Evolutionary conservation across 768 basidiomycete genomes (phyloP), one percentile per base, ranked within the genome.

Genomic region (Kwoniella botswanensis): DNA sequence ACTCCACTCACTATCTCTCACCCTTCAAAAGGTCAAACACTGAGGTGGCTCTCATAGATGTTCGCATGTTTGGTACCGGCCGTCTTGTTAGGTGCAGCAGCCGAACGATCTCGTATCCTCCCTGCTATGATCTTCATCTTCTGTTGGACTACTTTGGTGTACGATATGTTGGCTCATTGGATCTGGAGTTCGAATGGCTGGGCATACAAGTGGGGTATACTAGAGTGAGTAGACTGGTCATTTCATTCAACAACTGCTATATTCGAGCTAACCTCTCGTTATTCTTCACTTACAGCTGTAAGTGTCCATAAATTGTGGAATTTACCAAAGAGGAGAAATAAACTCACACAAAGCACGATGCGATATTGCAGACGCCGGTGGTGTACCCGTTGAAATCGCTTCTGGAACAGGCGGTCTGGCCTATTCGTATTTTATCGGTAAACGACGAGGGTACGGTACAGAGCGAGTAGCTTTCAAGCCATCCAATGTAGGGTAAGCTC

Each of bases 101-200:
- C 94, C 10, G 96, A 98, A 79, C 92, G 94, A 59, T 89, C 88
- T 13, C 89, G 92, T 3, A 87, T 97, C 15, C 91, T 93, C 1
- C 96, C 96, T 1, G 85, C 92, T 50, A 88, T 96, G 72, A 88
- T 94, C 66, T 98, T 98, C 84, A 88, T 94, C 74, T 98, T 98
- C 79, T 79, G 89, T 62, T 98, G 96, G 96, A 92, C 92, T 4
- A 86, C 86, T 0, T 78, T 94, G 68, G 93, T 94, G 17, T 98
- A 98, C 84, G 91, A 96, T 79, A 94, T 94, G 2, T 90, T 98
- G 67, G 96, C 93, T 0, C 93, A 92, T 85, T 97, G 95, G 94
- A 92, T 94, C 4, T 98, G 96, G 96, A 94, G 93, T 78, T 73
- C 87, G 44, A 88, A 91, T 42, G 88, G 89, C 12, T 89, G 89